These are phyloP conservation scores for Dispira simplex DNA, from an alignment of 192 early-diverging fungal genomes.

Conservation along the genomic window DNA sequence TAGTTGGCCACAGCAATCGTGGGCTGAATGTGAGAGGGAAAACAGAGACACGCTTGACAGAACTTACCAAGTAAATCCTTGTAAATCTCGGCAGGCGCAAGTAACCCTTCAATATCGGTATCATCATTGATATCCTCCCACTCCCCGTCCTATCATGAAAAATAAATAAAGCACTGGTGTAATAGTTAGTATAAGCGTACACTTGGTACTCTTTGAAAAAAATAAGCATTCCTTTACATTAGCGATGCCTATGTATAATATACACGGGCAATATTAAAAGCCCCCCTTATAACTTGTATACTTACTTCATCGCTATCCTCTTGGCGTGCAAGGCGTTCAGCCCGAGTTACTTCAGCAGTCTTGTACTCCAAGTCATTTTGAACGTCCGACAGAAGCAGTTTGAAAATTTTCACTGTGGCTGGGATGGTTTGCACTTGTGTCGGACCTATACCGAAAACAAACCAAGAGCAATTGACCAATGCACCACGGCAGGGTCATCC, in stretches of 20 bases:
- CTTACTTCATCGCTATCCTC: conserved; percentile 42
- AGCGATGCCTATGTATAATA: background rate
- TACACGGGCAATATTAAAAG: background rate
- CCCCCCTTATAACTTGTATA: background rate
- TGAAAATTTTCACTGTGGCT: conserved; percentile 71
- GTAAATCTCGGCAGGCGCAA: conserved; percentile 29
- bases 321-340: conserved; percentile 30
- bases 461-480: conserved; percentile 3
- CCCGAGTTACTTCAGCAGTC: conserved; percentile 37
- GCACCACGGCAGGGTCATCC: background rate
- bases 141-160: conserved; percentile 20
- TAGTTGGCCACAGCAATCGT: background rate
- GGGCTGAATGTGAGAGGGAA: background rate
- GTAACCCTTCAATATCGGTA: conserved; percentile 12
- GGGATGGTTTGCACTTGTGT: conserved; percentile 31
- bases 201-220: background rate
- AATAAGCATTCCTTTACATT: background rate
- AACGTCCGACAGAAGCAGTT: conserved; percentile 68
- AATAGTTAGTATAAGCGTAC: conserved; percentile 7
- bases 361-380: conserved; percentile 45
- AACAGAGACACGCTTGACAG: background rate
- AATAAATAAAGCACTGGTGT: too few relatives aligned
- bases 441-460: conserved; percentile 3
- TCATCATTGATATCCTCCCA: conserved; percentile 51
- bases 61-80: conserved; percentile 25